Conservation (phyloP, 139 green algal genomes). For the Coccomyxa sp. region DNA sequence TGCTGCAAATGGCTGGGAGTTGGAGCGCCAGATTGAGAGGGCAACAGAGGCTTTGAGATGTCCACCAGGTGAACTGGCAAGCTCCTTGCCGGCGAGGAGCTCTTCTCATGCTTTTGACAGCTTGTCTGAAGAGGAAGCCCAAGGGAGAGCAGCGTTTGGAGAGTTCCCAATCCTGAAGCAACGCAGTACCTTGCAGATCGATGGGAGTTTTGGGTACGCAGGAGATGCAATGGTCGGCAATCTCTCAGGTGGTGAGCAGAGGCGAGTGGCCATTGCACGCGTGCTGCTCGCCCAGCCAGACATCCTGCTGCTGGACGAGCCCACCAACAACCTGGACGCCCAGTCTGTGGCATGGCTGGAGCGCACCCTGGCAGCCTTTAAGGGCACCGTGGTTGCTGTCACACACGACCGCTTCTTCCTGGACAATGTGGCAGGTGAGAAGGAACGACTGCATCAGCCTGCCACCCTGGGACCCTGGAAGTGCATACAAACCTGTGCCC, state of each 20-base stretch:
- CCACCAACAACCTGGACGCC: conserved; percentile 70
- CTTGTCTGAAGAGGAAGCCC: background rate
- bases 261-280: conserved; percentile 76
- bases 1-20: conserved; percentile 75
- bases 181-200: background rate
- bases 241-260: conserved; percentile 74
- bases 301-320: conserved; percentile 83
- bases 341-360: conserved; percentile 61
- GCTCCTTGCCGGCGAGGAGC: background rate
- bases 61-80: conserved; percentile 30
- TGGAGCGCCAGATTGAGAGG: conserved; percentile 67
- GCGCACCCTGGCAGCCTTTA: conserved; percentile 42
- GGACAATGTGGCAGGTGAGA: background rate
- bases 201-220: background rate
- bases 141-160: background rate
- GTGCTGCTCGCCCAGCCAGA: conserved; percentile 80
- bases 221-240: conserved; percentile 46
- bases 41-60: conserved; percentile 76
- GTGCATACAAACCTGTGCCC: too few species aligned
- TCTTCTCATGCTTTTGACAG: background rate
- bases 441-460: too few species aligned
- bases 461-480: too few species aligned
- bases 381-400: conserved; percentile 67
- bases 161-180: background rate
- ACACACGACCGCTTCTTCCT: conserved; percentile 74